Conservation (phyloP, 371 early-diverging fungal species). For the Agmasoma carcini region DNA sequence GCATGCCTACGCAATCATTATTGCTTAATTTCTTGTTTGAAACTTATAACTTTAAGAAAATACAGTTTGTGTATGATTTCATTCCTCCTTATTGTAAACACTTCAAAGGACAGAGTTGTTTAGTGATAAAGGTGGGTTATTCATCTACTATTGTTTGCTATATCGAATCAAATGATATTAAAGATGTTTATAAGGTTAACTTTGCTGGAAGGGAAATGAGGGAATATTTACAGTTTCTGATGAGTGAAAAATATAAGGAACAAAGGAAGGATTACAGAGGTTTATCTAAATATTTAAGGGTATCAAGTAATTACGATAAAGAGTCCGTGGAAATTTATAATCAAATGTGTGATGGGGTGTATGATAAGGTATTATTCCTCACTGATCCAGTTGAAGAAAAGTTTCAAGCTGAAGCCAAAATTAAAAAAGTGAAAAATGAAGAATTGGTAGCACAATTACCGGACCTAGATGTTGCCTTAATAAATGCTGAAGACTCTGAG, state of each 20-base stretch:
- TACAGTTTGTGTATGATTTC: slow-evolving; percentile 49
- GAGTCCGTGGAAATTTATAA: slow-evolving; percentile 39
- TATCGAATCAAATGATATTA: slow-evolving; percentile 14
- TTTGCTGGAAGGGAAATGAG: slow-evolving; percentile 45
- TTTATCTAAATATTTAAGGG: slow-evolving; percentile 27
- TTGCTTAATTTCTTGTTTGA: slow-evolving; percentile 42
- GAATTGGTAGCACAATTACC: background rate
- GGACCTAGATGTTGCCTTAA: slow-evolving; percentile 13
- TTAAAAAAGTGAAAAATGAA: slow-evolving; percentile 12
- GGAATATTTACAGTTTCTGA: slow-evolving; percentile 35
- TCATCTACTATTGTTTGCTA: slow-evolving; percentile 7
- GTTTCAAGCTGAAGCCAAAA: slow-evolving; percentile 18
- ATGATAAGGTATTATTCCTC: slow-evolving; percentile 24
- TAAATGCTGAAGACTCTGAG: slow-evolving; percentile 19
- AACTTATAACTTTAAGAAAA: slow-evolving; percentile 38
- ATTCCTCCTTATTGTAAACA: slow-evolving; percentile 48
- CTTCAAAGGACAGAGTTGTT: background rate
- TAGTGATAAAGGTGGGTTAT: slow-evolving; percentile 21
- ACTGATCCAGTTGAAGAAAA: slow-evolving; percentile 4
- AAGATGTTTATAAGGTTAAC: slow-evolving; percentile 46
- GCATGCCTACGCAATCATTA: slow-evolving; percentile 37
- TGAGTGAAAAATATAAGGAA: slow-evolving; percentile 32
- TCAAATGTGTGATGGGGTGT: slow-evolving; percentile 30
- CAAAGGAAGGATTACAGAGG: slow-evolving; percentile 32
- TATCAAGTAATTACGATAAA: slow-evolving; percentile 27